Evolutionary conservation across 306 rosid genomes (phyloP), one percentile per base, ranked within the genome.

Genomic region (Malus fusca): DNA sequence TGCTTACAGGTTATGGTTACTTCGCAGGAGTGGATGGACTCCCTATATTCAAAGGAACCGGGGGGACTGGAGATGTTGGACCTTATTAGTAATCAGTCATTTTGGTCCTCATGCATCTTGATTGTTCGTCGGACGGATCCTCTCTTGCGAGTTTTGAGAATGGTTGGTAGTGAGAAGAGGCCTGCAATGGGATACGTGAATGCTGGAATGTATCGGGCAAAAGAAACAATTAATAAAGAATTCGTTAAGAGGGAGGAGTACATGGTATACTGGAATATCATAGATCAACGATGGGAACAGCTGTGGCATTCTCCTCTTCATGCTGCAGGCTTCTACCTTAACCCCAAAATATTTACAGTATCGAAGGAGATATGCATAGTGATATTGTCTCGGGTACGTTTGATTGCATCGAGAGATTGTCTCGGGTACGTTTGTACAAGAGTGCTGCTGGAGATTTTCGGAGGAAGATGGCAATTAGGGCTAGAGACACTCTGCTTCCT

Each of bases 21-120:
- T 84, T 91, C 97, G 62, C 96, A 88, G 75, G 98, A 94, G 80
- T 91, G 96, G 98, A 82, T 85, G 91, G 96, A 90, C 66, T 77
- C 89, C 77, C 87, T 89, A 56, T 88, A 86, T 78, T 86, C 97
- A 31, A 93, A 93, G 91, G 84, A 87, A 80, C 79, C 93, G 22
- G 93, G 85, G 78, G 97, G 96, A 22, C 84, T 91, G 74, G 91
- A 88, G 82, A 90, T 91, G 91, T 80, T 90, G 77, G 98, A 94
- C 81, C 77, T 74, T 51, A 75, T 91, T 64, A 87, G 94, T 67
- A 83, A 64, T 86, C 90, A 87, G 82, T 78, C 92, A 58, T 93
- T 93, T 90, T 94, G 98, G 98, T 90, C 98, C 48, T 88, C 96
- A 0, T 94, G 93, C 75, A 80, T 63, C 30, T 79, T 90, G 81